Base-by-base conservation (phyloP, 1,284 basidiomycete species). In the Cutaneotrichosporon sp. region DNA sequence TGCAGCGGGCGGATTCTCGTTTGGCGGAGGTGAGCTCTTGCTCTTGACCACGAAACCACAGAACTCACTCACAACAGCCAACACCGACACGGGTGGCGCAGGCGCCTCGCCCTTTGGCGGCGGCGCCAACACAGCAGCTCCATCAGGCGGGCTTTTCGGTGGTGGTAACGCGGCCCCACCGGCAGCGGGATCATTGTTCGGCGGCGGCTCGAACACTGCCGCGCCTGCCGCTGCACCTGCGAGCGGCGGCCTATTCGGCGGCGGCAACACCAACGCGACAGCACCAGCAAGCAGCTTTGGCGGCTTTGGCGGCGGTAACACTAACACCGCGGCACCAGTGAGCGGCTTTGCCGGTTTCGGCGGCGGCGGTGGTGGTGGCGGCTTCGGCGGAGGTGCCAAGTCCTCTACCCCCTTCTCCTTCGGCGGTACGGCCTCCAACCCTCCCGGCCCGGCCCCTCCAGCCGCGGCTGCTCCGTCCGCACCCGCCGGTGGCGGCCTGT, bases 201-300 rank as follows among this genome's bases (percentile, higher is more conserved):
- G 72, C 56, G 69, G 68, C 52, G 71, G 64, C 59, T 64, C 60
- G 42, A 16, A 57, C 26, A 21, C 31, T 31, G 13, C 55, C 6
- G 21, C 34, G 34, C 8, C 67, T 6, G 40, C 72, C 6, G 56
- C 64, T 11, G 46, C 69, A 50, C 67, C 65, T 38, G 61, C 65
- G 46, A 70, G 70, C 31, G 71, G 67, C 2, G 65, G 66, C 14
- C 58, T 70, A 11, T 75, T 74, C 51, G 74, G 72, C 56, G 69
- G 67, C 50, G 72, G 65, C 61, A 38, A 60, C 65, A 9, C 50
- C 65, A 30, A 69, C 68, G 40, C 64, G 68, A 51, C 67, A 7
- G 58, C 63, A 5, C 58, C 65, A 14, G 32, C 58, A 0, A 16
- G 38, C 3, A 56, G 58, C 7, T n/a, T n/a, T n/a, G 55, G 59